These are phyloP conservation scores for Punica granatum DNA, from an alignment of 345 rosid species.

Conservation along the genomic window DNA sequence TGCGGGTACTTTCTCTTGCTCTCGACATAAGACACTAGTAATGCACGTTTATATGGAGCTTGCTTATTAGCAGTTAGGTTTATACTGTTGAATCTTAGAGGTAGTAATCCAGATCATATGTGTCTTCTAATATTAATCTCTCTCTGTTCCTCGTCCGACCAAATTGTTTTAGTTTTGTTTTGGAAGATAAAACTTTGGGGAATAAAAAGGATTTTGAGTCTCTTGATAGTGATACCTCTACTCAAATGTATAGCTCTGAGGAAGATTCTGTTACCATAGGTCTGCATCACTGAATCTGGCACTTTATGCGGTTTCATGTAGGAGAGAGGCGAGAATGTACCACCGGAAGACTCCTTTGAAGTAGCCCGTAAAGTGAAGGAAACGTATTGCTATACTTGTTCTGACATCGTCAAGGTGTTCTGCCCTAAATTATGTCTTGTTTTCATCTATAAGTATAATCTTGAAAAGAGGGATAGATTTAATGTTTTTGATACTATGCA, in stretches of 20 bases:
- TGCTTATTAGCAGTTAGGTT: not conserved
- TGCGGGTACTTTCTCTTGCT: constrained; percentile 59
- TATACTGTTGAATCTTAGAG: not conserved
- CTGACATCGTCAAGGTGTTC: constrained; percentile 91
- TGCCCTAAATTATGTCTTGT: constrained; percentile 4
- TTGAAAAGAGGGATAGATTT: not conserved
- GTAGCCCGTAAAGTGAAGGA: constrained; percentile 96
- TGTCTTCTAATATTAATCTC: not conserved
- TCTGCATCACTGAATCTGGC: not conserved
- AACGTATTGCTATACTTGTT: constrained; percentile 78
- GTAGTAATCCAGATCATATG: not conserved
- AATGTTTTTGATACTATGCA: not conserved
- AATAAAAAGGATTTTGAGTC: not conserved
- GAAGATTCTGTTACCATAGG: not conserved
- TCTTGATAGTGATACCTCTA: not conserved
- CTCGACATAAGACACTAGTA: not conserved
- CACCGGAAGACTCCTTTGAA: constrained; percentile 92
- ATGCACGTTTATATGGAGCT: not conserved
- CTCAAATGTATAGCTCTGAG: not conserved
- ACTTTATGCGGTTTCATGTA: constrained; percentile 19
- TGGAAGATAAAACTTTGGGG: not conserved
- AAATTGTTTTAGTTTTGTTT: not conserved
- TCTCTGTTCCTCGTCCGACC: not conserved
- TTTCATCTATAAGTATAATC: not conserved
- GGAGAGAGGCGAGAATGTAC: constrained; percentile 99